phyloP scores from a whole-genome alignment of 2,329 filamentous ascomycete genomes.

The Keithomyces neogunnii region DNA sequence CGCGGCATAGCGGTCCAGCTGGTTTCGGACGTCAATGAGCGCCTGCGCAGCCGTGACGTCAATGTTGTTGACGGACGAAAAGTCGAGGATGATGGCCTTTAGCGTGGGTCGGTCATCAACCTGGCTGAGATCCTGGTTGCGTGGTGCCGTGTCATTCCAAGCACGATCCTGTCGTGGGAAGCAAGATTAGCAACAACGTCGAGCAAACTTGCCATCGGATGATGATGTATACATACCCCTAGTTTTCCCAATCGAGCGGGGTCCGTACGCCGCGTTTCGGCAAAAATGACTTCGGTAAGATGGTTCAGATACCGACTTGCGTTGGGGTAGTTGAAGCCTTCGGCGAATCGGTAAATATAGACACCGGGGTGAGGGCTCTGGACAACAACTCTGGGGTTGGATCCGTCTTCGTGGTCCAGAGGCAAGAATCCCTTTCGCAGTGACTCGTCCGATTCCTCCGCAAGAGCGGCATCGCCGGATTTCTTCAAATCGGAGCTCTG shows the following conservation, averaged over 20 bases:
- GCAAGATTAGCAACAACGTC: not conserved
- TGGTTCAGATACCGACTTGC: constrained; percentile 41
- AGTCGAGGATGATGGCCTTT: constrained; percentile 48
- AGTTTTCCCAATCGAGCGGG: constrained; percentile 34
- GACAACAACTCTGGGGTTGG: constrained; percentile 38
- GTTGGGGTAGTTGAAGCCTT: constrained; percentile 50
- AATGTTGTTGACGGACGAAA: constrained; percentile 44
- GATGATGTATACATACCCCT: constrained; percentile 26
- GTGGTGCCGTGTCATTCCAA: constrained; percentile 46
- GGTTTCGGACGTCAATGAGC: constrained; percentile 44
- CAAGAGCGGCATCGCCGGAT: constrained; percentile 18
- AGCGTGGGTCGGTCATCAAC: constrained; percentile 38
- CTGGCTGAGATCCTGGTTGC: constrained; percentile 20
- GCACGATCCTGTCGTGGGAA: constrained; percentile 35
- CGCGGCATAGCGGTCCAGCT: constrained; percentile 41
- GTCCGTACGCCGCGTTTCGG: constrained; percentile 36
- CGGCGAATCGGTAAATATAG: constrained; percentile 46
- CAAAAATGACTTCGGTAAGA: constrained; percentile 36
- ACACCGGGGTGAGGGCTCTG: constrained; percentile 43
- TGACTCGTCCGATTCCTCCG: constrained; percentile 38
- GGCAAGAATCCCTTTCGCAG: constrained; percentile 36
- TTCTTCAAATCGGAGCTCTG: constrained; percentile 9
- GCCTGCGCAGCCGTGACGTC: constrained; percentile 48
- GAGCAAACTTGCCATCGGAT: not conserved
- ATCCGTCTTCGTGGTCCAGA: constrained; percentile 39